phyloP scores from a whole-genome alignment of 768 basidiomycete genomes.

The Phylloporus sp. region DNA sequence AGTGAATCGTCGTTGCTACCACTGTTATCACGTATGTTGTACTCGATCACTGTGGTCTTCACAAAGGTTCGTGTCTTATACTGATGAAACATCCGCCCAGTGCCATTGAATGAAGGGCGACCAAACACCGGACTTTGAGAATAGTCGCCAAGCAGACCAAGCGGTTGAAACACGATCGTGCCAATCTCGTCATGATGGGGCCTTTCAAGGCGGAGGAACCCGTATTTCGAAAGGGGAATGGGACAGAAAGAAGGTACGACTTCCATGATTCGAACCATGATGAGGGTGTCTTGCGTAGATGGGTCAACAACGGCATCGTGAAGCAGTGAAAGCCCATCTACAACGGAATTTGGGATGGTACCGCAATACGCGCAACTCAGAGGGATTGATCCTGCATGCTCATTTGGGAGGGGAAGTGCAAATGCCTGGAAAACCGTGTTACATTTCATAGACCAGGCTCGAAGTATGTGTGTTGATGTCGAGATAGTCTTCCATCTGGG shows the following conservation, averaged over 20 bases:
- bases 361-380: background rate
- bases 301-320: background rate
- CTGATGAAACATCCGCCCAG: constrained; percentile 10
- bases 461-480: constrained; percentile 20
- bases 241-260: no score
- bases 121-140: background rate
- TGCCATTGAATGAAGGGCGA: constrained; percentile 13
- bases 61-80: background rate
- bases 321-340: background rate
- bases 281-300: background rate
- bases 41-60: constrained; percentile 11
- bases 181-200: background rate
- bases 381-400: background rate
- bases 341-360: background rate
- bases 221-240: no score
- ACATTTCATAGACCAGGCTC: background rate
- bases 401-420: background rate
- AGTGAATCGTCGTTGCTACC: no score
- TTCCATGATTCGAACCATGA: background rate
- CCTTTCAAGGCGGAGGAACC: background rate
- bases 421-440: background rate
- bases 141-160: background rate
- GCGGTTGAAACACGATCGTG: constrained; percentile 4
- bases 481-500: constrained; percentile 10
- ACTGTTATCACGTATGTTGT: constrained; percentile 1